Conservation (phyloP, 2,329 filamentous ascomycete genomes). For the Xylariaceae sp. region DNA sequence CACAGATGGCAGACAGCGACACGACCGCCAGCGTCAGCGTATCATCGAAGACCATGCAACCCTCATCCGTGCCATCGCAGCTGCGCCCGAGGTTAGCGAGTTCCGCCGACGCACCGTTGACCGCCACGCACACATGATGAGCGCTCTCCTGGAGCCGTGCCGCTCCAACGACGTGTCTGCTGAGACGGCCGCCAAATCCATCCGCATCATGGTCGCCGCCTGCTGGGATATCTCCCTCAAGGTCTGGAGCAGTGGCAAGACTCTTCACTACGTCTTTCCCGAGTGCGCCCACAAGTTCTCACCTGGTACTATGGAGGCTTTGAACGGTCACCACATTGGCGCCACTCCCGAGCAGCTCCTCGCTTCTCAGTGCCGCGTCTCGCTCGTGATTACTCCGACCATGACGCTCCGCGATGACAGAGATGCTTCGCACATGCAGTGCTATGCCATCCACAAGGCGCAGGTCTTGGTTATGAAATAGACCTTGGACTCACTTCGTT, state of each 20-base stretch:
- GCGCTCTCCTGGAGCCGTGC: slow-evolving; percentile 24
- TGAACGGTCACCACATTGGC: slow-evolving; percentile 21
- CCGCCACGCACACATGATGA: slow-evolving; percentile 21
- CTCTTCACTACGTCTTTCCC: slow-evolving; percentile 29
- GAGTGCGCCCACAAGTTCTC: slow-evolving; percentile 25
- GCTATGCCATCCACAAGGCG: slow-evolving; percentile 24
- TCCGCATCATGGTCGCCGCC: slow-evolving; percentile 22
- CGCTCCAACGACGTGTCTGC: slow-evolving; percentile 15
- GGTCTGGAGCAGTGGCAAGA: slow-evolving; percentile 29
- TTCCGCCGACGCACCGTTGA: slow-evolving; percentile 22
- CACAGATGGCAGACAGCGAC: slow-evolving; percentile 6
- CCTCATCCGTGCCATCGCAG: slow-evolving; percentile 21
- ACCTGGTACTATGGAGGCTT: slow-evolving; percentile 24
- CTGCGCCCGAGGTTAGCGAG: slow-evolving; percentile 1
- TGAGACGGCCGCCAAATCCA: slow-evolving; percentile 14
- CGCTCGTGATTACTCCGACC: slow-evolving; percentile 27
- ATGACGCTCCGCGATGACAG: slow-evolving; percentile 26
- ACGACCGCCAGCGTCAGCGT: slow-evolving; percentile 21
- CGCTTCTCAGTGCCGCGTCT: slow-evolving; percentile 23
- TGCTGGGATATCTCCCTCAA: slow-evolving; percentile 27
- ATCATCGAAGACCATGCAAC: slow-evolving; percentile 29
- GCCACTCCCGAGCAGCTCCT: slow-evolving; percentile 20
- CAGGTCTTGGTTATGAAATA: slow-evolving; percentile 31
- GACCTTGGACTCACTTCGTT: no score
- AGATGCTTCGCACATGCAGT: slow-evolving; percentile 16